Percentiles rank a stretch among this genome's conserved stretches.
phyloP scores from a whole-genome alignment of 2,329 filamentous ascomycete genomes.

The Aspergillus sclerotialis region DNA sequence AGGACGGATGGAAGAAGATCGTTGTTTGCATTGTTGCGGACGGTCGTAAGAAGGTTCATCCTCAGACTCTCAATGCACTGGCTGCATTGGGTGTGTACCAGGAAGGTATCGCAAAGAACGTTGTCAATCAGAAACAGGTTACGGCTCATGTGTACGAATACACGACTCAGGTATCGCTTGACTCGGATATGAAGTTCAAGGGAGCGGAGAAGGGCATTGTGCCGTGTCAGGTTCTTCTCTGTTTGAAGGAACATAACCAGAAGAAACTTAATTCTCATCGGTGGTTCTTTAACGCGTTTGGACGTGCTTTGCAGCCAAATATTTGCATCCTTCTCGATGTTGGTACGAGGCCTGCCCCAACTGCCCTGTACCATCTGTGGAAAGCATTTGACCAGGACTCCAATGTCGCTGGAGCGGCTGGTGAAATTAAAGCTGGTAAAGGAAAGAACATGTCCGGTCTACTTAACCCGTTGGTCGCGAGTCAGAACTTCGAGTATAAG shows the following conservation, averaged over 20 bases:
- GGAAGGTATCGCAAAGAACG: conserved; percentile 96
- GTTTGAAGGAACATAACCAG: conserved; percentile 93
- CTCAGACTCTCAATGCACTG: conserved; percentile 83
- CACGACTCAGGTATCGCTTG: conserved; percentile 93
- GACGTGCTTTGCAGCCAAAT: conserved; percentile 84
- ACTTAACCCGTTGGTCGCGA: conserved; percentile 88
- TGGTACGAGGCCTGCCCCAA: conserved; percentile 81
- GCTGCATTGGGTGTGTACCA: conserved; percentile 98
- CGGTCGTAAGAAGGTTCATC: conserved; percentile 87
- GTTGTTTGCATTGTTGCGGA: conserved; percentile 96
- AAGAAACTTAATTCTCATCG: conserved; percentile 98
- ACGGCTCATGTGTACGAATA: conserved; percentile 98
- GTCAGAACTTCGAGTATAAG: conserved; percentile 99
- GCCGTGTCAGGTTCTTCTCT: conserved; percentile 97
- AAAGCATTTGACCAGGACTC: conserved; percentile 98
- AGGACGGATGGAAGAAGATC: conserved; percentile 97
- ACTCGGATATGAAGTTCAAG: conserved; percentile 96
- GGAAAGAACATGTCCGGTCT: conserved; percentile 75
- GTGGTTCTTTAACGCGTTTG: conserved; percentile 99
- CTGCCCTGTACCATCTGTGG: conserved; percentile 95
- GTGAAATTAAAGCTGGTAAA: conserved; percentile 96
- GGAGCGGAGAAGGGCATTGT: conserved; percentile 98
- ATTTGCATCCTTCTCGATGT: conserved; percentile 96
- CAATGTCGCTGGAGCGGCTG: conserved; percentile 91
- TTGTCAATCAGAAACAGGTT: conserved; percentile 91